Evolutionary conservation across 2,329 filamentous ascomycete species (phyloP).

Genomic region (Cercospora sojina): DNA sequence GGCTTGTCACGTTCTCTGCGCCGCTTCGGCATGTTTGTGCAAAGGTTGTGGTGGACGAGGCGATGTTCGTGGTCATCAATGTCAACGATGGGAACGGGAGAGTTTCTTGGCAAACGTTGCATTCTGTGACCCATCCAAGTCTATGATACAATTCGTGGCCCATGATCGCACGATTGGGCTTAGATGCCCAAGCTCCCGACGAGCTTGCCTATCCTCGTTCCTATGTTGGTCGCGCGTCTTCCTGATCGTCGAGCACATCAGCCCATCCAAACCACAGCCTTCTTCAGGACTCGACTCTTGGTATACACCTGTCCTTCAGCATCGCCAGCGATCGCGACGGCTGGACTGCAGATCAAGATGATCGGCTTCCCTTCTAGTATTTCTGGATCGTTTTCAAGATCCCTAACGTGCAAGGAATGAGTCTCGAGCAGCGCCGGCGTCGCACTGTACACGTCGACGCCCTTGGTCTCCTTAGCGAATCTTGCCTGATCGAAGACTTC

Average conservation of each 20-base stretch:
- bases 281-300: conserved; percentile 3
- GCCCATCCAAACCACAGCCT: conserved; percentile 18
- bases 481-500: background rate
- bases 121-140: background rate
- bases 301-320: conserved; percentile 16
- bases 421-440: background rate
- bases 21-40: conserved; percentile 28
- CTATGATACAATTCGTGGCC: too few relatives aligned
- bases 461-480: too few relatives aligned
- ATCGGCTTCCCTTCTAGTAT: conserved; percentile 8
- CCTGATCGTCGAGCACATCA: background rate
- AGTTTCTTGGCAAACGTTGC: conserved; percentile 11
- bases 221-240: background rate
- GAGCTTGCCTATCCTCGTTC: background rate
- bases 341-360: conserved; percentile 14
- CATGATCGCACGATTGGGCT: too few relatives aligned
- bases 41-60: background rate
- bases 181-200: too few relatives aligned
- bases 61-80: conserved; percentile 11
- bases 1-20: conserved; percentile 37
- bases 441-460: background rate
- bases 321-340: conserved; percentile 2
- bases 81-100: conserved; percentile 1
- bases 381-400: conserved; percentile 11
- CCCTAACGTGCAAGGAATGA: conserved; percentile 4